Evolutionary conservation across 306 rosid species (phyloP).

Genomic region (Arachis hypogaea): DNA sequence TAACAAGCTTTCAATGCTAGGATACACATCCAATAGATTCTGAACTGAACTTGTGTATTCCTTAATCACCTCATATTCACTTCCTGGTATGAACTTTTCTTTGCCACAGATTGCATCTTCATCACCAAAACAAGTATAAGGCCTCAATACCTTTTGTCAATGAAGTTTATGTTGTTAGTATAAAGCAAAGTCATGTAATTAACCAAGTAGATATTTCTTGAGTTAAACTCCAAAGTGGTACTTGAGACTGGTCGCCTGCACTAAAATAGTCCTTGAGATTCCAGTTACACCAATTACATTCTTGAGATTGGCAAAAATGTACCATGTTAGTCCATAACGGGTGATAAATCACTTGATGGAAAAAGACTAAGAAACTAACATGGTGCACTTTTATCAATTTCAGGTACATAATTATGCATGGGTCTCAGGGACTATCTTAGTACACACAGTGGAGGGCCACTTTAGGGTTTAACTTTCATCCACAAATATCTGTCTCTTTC

Average conservation of each 20-base stretch:
- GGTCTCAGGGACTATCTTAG: too few species aligned
- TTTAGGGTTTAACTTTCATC: not conserved
- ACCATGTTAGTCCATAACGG: too few species aligned
- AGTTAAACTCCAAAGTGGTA: not conserved
- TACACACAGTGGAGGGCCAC: too few species aligned
- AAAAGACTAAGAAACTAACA: too few species aligned
- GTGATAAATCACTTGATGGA: too few species aligned
- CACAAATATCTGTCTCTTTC: too few species aligned
- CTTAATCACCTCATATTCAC: slow-evolving; percentile 43
- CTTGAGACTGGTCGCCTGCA: too few species aligned
- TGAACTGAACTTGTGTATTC: slow-evolving; percentile 63
- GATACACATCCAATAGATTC: slow-evolving; percentile 57
- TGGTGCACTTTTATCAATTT: too few species aligned
- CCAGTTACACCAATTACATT: too few species aligned
- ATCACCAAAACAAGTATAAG: slow-evolving; percentile 48
- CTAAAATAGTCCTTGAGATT: too few species aligned
- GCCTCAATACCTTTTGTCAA: slow-evolving; percentile 53
- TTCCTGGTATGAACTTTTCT: slow-evolving; percentile 36
- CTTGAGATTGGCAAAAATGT: too few species aligned
- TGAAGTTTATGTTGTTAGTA: slow-evolving; percentile 4
- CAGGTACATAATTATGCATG: too few species aligned
- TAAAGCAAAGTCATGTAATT: not conserved
- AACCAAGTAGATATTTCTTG: not conserved
- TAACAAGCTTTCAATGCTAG: slow-evolving; percentile 56
- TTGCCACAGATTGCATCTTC: slow-evolving; percentile 41